phyloP scores from a whole-genome alignment of 2,329 filamentous ascomycete genomes.

The Arthrobotrys musiformis region DNA sequence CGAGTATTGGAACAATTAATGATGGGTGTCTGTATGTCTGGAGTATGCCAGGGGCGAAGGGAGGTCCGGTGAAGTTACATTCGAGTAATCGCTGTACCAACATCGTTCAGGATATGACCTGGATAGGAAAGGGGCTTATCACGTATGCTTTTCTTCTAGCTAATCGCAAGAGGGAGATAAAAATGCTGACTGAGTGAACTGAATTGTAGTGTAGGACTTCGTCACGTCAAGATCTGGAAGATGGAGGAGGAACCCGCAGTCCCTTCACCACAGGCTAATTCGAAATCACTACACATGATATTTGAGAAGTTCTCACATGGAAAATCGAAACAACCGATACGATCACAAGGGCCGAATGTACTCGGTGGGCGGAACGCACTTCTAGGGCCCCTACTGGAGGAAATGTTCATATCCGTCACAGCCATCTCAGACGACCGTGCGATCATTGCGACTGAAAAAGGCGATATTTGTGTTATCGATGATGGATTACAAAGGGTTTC shows the following conservation, averaged over 20 bases:
- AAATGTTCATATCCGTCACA: slow-evolving; percentile 82
- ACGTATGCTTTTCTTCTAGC: slow-evolving; percentile 65
- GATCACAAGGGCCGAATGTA: slow-evolving; percentile 70
- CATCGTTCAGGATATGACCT: slow-evolving; percentile 84
- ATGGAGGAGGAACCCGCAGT: slow-evolving; percentile 73
- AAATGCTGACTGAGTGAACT: slow-evolving; percentile 11
- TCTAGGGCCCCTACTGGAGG: slow-evolving; percentile 81
- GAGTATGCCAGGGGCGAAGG: slow-evolving; percentile 67
- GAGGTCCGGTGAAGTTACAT: slow-evolving; percentile 72
- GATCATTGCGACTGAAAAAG: slow-evolving; percentile 85
- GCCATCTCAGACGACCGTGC: slow-evolving; percentile 78
- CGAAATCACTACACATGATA: slow-evolving; percentile 51
- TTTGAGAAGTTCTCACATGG: slow-evolving; percentile 61
- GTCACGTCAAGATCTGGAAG: slow-evolving; percentile 94
- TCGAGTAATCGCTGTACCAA: slow-evolving; percentile 94
- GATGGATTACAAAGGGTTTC: slow-evolving; percentile 73
- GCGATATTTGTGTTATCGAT: slow-evolving; percentile 88
- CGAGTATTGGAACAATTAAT: slow-evolving; percentile 86
- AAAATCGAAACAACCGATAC: slow-evolving; percentile 61
- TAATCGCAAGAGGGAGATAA: not conserved
- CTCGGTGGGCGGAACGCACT: slow-evolving; percentile 88
- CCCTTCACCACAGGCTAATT: slow-evolving; percentile 60
- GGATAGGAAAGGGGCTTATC: slow-evolving; percentile 84
- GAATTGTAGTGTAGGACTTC: slow-evolving; percentile 73
- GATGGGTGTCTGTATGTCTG: slow-evolving; percentile 95